phyloP scores from a whole-genome alignment of 1,284 basidiomycete genomes.

The Trichosporon inkin region DNA sequence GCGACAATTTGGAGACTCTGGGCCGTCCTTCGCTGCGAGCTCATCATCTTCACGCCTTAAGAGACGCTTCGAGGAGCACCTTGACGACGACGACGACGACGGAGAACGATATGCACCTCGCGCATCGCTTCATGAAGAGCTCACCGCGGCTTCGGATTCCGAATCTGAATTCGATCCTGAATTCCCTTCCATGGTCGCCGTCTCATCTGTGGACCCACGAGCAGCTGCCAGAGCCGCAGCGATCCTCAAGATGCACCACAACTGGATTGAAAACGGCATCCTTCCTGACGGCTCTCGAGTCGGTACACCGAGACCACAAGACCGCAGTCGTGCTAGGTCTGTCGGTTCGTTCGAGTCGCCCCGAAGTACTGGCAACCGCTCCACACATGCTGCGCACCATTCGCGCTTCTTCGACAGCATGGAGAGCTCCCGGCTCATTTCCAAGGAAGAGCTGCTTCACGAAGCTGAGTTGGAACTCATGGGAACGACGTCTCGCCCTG shows the following conservation, averaged over 20 bases:
- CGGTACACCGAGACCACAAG: slow-evolving; percentile 19
- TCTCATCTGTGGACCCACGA: slow-evolving; percentile 71
- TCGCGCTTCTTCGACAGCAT: slow-evolving; percentile 36
- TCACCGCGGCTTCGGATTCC: slow-evolving; percentile 17
- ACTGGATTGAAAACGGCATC: slow-evolving; percentile 66
- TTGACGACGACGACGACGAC: slow-evolving; percentile 1
- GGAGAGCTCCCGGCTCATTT: slow-evolving; percentile 28
- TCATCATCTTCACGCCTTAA: neutral
- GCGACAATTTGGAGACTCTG: neutral
- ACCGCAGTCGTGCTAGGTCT: slow-evolving; percentile 37
- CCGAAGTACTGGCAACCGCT: neutral
- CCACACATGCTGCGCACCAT: slow-evolving; percentile 3
- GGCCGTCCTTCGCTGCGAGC: neutral
- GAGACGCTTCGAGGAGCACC: slow-evolving; percentile 4
- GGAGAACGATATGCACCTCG: neutral
- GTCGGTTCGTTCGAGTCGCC: slow-evolving; percentile 7
- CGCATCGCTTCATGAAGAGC: slow-evolving; percentile 16
- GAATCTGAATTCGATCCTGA: slow-evolving; percentile 22
- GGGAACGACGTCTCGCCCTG: neutral
- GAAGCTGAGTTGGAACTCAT: slow-evolving; percentile 13
- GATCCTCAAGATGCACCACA: slow-evolving; percentile 78
- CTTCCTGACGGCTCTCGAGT: slow-evolving; percentile 22
- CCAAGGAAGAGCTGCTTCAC: slow-evolving; percentile 39
- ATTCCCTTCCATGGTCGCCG: slow-evolving; percentile 58
- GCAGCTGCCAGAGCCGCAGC: slow-evolving; percentile 85